Base-by-base conservation (phyloP, 176 grass and related monocot genomes). In the Raddia guianensis region DNA sequence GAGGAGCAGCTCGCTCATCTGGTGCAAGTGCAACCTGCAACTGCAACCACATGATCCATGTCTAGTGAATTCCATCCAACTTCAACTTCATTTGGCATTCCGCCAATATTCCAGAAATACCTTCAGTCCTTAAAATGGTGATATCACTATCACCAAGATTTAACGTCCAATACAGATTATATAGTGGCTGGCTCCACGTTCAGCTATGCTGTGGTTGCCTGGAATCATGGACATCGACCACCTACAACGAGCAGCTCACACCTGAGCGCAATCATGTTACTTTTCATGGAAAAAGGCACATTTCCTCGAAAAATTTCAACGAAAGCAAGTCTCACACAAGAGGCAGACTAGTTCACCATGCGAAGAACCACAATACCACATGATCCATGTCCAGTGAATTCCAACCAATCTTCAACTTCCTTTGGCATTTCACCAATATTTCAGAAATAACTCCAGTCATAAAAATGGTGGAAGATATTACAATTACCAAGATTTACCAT, bases 221-320 rank as follows among this genome's bases (percentile, higher is more conserved):
- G 37, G 20, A 83, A 75, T 83, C 81, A 67, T 35, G 40, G 60
- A 34, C 59, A 2, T 74, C 80, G 34, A 64, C 81, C 40, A 27
- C 27, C 27, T 1, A 27, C 27, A 27, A 47, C 3, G 14, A 44
- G 42, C 61, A 67, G 71, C 61, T 66, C 71, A 56, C 47, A 44
- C 12, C 51, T 74, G 70, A 56, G 49, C 66, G 62, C 49, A 66
- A 75, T 48, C 71, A 83, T 55, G 61, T 66, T 83, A 12, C 80
- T 74, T 45, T 74, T 56, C 71, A 5, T 35, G 44, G 8, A 19
- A 72, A 72, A 62, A 80, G 50, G 35, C 44, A 10, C 79, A 72
- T 72, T 81, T 72, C 43, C 45, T 50, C 49, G 27, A 47, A 81
- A 72, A 5, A 62, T 62, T 50, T 11, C 46, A 69, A 12, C 62